Conservation (phyloP, 768 basidiomycete species). For the Dendrothele bispora region DNA sequence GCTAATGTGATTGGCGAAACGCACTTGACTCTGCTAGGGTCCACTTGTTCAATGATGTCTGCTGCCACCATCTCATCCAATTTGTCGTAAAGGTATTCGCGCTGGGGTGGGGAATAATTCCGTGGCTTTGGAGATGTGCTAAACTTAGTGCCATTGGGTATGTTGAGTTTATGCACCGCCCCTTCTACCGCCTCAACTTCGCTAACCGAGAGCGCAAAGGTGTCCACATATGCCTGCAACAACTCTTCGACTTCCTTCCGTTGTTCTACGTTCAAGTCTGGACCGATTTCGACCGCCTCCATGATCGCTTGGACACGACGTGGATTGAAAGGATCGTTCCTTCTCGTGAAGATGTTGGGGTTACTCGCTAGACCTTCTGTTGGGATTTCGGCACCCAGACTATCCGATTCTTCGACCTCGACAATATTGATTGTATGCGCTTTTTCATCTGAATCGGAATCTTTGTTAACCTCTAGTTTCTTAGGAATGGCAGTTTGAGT, state of each 20-base stretch:
- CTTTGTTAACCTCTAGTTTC: too few relatives aligned
- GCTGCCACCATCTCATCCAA: too few relatives aligned
- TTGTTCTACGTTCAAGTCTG: constrained; percentile 16
- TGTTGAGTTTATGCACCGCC: constrained; percentile 21
- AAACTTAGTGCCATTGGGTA: constrained; percentile 14
- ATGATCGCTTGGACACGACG: constrained; percentile 17
- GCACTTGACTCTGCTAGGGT: constrained; percentile 16
- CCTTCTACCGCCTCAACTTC: constrained; percentile 15
- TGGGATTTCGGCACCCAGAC: too few relatives aligned
- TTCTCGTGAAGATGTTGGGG: constrained; percentile 14
- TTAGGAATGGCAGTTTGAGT: too few relatives aligned
- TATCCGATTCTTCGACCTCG: too few relatives aligned
- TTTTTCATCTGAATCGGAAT: too few relatives aligned
- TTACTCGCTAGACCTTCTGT: too few relatives aligned
- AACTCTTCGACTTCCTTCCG: neutral
- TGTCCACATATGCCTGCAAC: constrained; percentile 11
- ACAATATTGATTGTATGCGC: too few relatives aligned
- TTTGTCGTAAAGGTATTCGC: too few relatives aligned
- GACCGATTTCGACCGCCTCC: constrained; percentile 13
- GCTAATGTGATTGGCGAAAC: constrained; percentile 8
- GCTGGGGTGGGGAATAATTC: too few relatives aligned
- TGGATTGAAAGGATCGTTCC: constrained; percentile 19
- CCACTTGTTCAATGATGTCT: too few relatives aligned
- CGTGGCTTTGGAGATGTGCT: constrained; percentile 5
- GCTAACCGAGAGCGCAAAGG: constrained; percentile 14